These are phyloP conservation scores for Halocafeteria seosinensis DNA, from an alignment of 108 stramenopile species.

Conservation along the genomic window DNA sequence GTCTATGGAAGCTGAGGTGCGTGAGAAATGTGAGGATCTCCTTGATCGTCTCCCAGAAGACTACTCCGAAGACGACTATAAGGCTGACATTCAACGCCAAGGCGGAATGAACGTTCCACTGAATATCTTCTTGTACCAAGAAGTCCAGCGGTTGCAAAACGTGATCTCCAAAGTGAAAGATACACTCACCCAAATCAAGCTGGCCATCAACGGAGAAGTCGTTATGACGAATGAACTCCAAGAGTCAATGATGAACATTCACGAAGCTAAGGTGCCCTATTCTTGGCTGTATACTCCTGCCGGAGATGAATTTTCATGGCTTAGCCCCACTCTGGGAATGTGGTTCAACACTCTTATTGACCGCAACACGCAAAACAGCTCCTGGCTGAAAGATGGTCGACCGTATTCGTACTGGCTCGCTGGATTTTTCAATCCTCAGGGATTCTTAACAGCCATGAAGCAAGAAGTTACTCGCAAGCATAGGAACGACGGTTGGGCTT, in stretches of 20 bases:
- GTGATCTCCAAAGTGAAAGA: constrained; percentile 59
- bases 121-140: constrained; percentile 72
- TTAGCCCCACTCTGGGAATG: constrained; percentile 51
- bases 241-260: constrained; percentile 52
- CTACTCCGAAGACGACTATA: constrained; percentile 58
- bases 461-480: constrained; percentile 66
- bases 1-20: constrained; percentile 53
- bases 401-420: constrained; percentile 62
- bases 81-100: constrained; percentile 27
- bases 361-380: constrained; percentile 57
- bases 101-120: constrained; percentile 58
- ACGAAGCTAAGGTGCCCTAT: constrained; percentile 53
- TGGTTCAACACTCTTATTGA: constrained; percentile 60
- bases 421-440: constrained; percentile 69
- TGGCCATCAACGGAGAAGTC: constrained; percentile 70
- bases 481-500: constrained; percentile 60
- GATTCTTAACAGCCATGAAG: constrained; percentile 68
- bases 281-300: constrained; percentile 63
- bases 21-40: constrained; percentile 51
- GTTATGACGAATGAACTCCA: constrained; percentile 64
- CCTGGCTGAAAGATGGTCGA: constrained; percentile 51
- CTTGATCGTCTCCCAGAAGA: constrained; percentile 55
- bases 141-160: constrained; percentile 57
- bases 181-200: constrained; percentile 51
- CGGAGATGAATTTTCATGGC: constrained; percentile 72